phyloP scores from a whole-genome alignment of 192 early-diverging fungal species.

The Dissophora ornata region DNA sequence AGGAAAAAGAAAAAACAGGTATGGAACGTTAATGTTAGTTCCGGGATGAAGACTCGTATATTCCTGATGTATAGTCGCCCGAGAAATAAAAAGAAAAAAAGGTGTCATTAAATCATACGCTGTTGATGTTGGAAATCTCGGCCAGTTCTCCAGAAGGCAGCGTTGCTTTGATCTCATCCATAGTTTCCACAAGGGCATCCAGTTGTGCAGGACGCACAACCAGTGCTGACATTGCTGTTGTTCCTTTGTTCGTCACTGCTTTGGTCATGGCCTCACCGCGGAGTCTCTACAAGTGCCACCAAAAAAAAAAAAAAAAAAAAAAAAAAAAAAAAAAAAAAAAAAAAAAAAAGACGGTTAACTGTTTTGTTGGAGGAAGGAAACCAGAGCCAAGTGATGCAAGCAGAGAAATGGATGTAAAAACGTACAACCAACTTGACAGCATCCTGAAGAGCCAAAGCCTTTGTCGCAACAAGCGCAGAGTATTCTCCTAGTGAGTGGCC shows the following conservation, averaged over 20 bases:
- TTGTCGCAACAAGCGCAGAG: constrained; percentile 76
- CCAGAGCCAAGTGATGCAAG: too few relatives aligned
- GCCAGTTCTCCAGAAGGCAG: constrained; percentile 81
- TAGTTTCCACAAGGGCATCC: constrained; percentile 73
- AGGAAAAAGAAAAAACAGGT: constrained; percentile 66
- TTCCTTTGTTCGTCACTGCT: constrained; percentile 70
- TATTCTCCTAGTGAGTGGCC: constrained; percentile 98
- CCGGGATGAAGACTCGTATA: constrained; percentile 60
- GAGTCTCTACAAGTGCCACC: constrained; percentile 65
- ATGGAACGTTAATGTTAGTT: too few relatives aligned
- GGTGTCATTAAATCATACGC: constrained; percentile 14
- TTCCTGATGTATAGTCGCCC: too few relatives aligned
- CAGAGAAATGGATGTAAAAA: neutral
- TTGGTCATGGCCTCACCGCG: constrained; percentile 92
- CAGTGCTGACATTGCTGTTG: constrained; percentile 91
- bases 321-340: neutral
- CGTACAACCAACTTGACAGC: constrained; percentile 86
- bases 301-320: constrained; percentile 1
- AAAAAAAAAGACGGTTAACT: constrained; percentile 4
- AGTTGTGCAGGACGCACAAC: constrained; percentile 80
- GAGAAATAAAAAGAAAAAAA: neutral
- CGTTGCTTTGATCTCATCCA: constrained; percentile 69
- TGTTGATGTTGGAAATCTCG: constrained; percentile 72
- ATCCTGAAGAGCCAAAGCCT: constrained; percentile 75
- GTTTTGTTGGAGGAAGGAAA: neutral